phyloP scores from a whole-genome alignment of 2,329 filamentous ascomycete genomes.

The Parastagonospora nodorum region DNA sequence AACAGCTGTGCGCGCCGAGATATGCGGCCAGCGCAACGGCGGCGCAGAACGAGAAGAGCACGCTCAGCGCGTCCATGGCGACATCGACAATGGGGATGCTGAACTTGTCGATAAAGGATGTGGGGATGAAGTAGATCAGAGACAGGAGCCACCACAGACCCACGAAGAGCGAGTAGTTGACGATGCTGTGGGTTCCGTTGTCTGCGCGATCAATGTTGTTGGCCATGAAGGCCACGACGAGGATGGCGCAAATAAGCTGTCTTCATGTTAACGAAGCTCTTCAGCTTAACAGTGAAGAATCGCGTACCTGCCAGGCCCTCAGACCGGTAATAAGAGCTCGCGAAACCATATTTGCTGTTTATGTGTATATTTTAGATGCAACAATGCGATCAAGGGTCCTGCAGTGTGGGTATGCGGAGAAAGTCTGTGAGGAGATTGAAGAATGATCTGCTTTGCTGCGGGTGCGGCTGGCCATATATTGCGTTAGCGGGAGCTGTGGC shows the following conservation, averaged over 20 bases:
- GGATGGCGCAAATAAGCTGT: constrained; percentile 64
- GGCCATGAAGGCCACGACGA: constrained; percentile 65
- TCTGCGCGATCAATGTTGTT: constrained; percentile 64
- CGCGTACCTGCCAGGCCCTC: constrained; percentile 49
- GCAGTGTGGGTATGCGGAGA: constrained; percentile 2
- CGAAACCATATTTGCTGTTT: constrained; percentile 46
- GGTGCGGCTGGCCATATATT: background rate
- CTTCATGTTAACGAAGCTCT: background rate
- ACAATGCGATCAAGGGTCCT: constrained; percentile 18
- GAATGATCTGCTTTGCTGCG: no score
- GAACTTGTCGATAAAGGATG: constrained; percentile 60
- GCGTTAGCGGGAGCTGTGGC: constrained; percentile 28
- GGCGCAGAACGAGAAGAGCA: constrained; percentile 72
- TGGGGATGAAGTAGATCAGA: constrained; percentile 65
- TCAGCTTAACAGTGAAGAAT: background rate
- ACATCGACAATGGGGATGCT: constrained; percentile 60
- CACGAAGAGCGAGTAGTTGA: constrained; percentile 72
- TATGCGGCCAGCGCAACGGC: constrained; percentile 73
- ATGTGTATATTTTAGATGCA: constrained; percentile 6
- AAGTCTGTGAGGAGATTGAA: no score
- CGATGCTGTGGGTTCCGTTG: constrained; percentile 60
- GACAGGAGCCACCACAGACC: constrained; percentile 69
- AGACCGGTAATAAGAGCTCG: constrained; percentile 48
- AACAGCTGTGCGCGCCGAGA: constrained; percentile 71
- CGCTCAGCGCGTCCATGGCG: constrained; percentile 62